phyloP scores from a whole-genome alignment of 345 rosid species.

The Barbarea vulgaris region DNA sequence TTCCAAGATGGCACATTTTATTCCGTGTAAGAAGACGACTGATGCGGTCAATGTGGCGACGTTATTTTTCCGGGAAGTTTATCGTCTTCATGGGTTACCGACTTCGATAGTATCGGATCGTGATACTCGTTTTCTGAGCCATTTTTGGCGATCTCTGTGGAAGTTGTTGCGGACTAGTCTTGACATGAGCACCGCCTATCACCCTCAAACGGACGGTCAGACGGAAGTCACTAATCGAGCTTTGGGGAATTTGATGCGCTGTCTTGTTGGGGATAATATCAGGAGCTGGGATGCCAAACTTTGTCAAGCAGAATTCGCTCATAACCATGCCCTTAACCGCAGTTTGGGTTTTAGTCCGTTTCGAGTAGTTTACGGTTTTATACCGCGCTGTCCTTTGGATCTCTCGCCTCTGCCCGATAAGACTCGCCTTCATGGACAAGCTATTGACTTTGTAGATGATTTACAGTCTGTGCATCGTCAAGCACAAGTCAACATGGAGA shows the following conservation, averaged over 20 bases:
- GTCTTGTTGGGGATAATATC: not conserved
- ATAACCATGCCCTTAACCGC: not conserved
- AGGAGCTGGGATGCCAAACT: not conserved
- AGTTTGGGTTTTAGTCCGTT: not conserved
- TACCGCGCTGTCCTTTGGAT: not conserved
- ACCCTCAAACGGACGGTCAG: not conserved
- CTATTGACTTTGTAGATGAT: no score
- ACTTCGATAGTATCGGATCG: not conserved
- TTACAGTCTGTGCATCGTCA: no score
- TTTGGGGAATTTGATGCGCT: not conserved
- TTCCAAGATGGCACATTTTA: not conserved
- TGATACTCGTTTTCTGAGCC: not conserved
- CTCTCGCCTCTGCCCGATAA: no score
- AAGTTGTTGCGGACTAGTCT: not conserved
- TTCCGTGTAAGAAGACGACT: not conserved
- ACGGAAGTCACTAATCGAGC: not conserved
- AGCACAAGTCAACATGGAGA: no score
- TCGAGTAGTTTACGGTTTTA: not conserved
- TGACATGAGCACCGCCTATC: not conserved
- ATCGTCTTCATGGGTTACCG: not conserved
- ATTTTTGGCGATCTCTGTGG: not conserved
- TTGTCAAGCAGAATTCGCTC: not conserved
- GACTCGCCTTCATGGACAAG: no score
- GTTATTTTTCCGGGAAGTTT: not conserved
- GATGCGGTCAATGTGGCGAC: not conserved